These are phyloP conservation scores for Pichia cabralensis DNA, from an alignment of 805 yeast genomes.

Conservation along the genomic window DNA sequence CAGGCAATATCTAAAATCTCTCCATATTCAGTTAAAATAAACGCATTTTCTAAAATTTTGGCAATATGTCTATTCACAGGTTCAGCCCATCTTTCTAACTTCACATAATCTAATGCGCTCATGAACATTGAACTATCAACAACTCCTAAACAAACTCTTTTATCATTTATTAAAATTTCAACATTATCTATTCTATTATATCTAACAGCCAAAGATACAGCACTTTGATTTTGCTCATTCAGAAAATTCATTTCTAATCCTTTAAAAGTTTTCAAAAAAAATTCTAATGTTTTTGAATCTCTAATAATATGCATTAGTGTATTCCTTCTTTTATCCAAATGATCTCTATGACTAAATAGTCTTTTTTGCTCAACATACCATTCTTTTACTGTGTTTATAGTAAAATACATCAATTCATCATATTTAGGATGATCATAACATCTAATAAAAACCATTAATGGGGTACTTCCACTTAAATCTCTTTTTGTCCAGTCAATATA, in stretches of 20 bases:
- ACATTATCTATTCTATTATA: constrained; percentile 59
- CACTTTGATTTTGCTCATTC: constrained; percentile 52
- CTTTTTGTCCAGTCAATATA: constrained; percentile 58
- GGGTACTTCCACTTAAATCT: constrained; percentile 66
- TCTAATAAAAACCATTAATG: constrained; percentile 63
- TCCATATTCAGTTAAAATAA: constrained; percentile 15
- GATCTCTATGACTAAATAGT: constrained; percentile 42
- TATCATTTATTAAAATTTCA: constrained; percentile 36
- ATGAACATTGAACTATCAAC: constrained; percentile 24
- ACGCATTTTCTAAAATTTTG: constrained; percentile 24
- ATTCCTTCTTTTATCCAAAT: constrained; percentile 65
- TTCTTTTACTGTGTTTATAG: constrained; percentile 33
- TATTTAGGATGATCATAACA: constrained; percentile 74
- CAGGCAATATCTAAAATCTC: constrained; percentile 24
- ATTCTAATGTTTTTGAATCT: constrained; percentile 32
- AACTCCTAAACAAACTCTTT: constrained; percentile 35
- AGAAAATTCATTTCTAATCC: constrained; percentile 45
- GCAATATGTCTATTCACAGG: constrained; percentile 22
- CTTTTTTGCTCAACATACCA: constrained; percentile 30
- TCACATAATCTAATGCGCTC: constrained; percentile 38
- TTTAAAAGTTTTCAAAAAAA: constrained; percentile 30
- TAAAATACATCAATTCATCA: constrained; percentile 33
- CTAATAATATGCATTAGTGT: constrained; percentile 66
- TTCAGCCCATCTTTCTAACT: constrained; percentile 20
- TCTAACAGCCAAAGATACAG: constrained; percentile 61